Evolutionary conservation across 1,284 basidiomycete species (phyloP).

Genomic region (Moniliophthora roreri): DNA sequence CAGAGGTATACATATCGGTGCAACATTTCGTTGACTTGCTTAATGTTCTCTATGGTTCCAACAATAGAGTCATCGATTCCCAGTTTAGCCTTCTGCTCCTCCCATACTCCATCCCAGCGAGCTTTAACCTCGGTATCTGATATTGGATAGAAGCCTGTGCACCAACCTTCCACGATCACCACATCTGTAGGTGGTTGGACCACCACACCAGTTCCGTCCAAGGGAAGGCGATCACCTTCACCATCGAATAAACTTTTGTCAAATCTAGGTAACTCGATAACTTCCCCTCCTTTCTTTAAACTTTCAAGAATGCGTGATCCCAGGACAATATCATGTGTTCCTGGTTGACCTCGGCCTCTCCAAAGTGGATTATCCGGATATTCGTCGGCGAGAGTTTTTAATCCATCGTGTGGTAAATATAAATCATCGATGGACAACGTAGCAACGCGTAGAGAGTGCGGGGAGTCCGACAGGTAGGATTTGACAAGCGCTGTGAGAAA

Average conservation of each 20-base stretch:
- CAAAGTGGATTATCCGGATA: slow-evolving; percentile 67
- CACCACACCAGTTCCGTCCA: slow-evolving; percentile 35
- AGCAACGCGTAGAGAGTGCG: slow-evolving; percentile 56
- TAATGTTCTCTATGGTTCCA: slow-evolving; percentile 48
- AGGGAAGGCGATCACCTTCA: slow-evolving; percentile 77
- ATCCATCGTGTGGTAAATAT: slow-evolving; percentile 69
- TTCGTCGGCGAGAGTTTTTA: slow-evolving; percentile 51
- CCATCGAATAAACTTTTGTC: slow-evolving; percentile 84
- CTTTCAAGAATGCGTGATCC: slow-evolving; percentile 52
- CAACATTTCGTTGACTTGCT: slow-evolving; percentile 62
- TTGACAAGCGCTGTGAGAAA: slow-evolving; percentile 62
- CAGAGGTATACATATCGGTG: slow-evolving; percentile 64
- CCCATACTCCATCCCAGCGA: slow-evolving; percentile 42
- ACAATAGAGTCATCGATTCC: slow-evolving; percentile 41
- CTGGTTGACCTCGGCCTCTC: slow-evolving; percentile 81
- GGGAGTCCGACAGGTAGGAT: slow-evolving; percentile 44
- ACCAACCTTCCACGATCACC: slow-evolving; percentile 90
- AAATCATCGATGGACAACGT: slow-evolving; percentile 86
- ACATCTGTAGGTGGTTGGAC: slow-evolving; percentile 67
- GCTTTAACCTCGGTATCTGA: slow-evolving; percentile 43
- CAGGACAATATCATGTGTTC: slow-evolving; percentile 80
- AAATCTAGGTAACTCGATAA: slow-evolving; percentile 73
- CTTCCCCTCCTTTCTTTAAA: slow-evolving; percentile 48
- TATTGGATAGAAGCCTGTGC: slow-evolving; percentile 71
- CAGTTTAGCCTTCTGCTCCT: slow-evolving; percentile 30